Conservation (phyloP, 768 basidiomycete genomes). For the Lentinula boryana region DNA sequence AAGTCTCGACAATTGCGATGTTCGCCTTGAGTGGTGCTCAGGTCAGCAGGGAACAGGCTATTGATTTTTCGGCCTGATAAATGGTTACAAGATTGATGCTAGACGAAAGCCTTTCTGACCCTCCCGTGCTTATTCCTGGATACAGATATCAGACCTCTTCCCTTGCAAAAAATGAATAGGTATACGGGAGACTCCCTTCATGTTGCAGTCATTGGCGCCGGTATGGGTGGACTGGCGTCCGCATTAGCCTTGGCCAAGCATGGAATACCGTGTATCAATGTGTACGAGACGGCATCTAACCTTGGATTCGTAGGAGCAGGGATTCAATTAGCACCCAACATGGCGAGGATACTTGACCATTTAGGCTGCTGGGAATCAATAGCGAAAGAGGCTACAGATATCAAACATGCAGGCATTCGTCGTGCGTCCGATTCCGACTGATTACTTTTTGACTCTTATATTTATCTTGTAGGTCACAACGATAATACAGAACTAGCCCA, state of each 20-base stretch:
- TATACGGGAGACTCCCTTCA: slow-evolving; percentile 3
- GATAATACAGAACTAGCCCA: slow-evolving; percentile 22
- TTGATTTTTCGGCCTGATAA: too few relatives aligned
- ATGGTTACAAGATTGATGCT: too few relatives aligned
- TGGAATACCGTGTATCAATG: slow-evolving; percentile 23
- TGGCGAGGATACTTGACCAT: slow-evolving; percentile 21
- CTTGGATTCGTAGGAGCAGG: slow-evolving; percentile 30
- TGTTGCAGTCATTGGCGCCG: slow-evolving; percentile 14
- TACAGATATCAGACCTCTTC: too few relatives aligned
- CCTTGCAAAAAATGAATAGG: too few relatives aligned
- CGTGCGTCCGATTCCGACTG: slow-evolving; percentile 11
- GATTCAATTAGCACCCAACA: slow-evolving; percentile 30
- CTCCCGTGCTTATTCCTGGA: too few relatives aligned
- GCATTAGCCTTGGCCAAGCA: slow-evolving; percentile 23
- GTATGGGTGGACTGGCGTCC: slow-evolving; percentile 22
- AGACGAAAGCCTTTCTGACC: too few relatives aligned
- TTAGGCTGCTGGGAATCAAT: slow-evolving; percentile 24
- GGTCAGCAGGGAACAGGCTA: too few relatives aligned
- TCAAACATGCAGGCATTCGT: slow-evolving; percentile 21
- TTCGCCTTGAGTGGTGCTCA: too few relatives aligned
- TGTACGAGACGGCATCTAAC: slow-evolving; percentile 22
- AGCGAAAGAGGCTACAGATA: slow-evolving; percentile 18
- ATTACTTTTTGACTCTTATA: neutral
- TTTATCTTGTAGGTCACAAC: slow-evolving; percentile 8
- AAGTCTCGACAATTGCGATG: too few relatives aligned